Evolutionary conservation across 2,329 filamentous ascomycete species (phyloP).

Genomic region (Harringtonia lauricola): DNA sequence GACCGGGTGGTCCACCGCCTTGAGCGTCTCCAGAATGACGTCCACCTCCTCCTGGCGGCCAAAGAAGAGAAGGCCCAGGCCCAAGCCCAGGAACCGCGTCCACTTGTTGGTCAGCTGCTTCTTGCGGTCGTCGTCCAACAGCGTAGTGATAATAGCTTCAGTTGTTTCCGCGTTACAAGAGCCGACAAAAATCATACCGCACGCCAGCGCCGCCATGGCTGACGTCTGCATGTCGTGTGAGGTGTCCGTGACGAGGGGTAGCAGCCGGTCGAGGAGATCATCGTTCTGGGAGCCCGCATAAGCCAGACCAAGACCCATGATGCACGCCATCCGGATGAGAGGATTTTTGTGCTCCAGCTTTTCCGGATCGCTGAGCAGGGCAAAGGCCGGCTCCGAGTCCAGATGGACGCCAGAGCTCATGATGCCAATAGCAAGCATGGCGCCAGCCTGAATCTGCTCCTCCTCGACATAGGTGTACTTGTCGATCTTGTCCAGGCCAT

Average conservation of each 20-base stretch:
- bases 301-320: slow-evolving; percentile 91
- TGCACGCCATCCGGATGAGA: slow-evolving; percentile 68
- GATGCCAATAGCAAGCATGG: slow-evolving; percentile 86
- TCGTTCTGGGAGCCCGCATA: slow-evolving; percentile 93
- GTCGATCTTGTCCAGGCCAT: slow-evolving; percentile 86
- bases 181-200: slow-evolving; percentile 86
- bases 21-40: slow-evolving; percentile 90
- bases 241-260: slow-evolving; percentile 80
- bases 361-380: slow-evolving; percentile 68
- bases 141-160: slow-evolving; percentile 81
- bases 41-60: slow-evolving; percentile 98
- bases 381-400: slow-evolving; percentile 83
- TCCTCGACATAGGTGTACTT: slow-evolving; percentile 83
- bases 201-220: slow-evolving; percentile 85
- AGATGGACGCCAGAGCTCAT: slow-evolving; percentile 86
- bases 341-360: slow-evolving; percentile 71
- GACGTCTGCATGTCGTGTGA: slow-evolving; percentile 88
- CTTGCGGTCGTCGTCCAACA: slow-evolving; percentile 87
- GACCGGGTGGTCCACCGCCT: slow-evolving; percentile 95
- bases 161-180: slow-evolving; percentile 86
- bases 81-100: slow-evolving; percentile 92
- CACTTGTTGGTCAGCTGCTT: slow-evolving; percentile 94
- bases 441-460: slow-evolving; percentile 76
- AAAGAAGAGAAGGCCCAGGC: slow-evolving; percentile 88
- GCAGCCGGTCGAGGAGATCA: slow-evolving; percentile 70